Conservation (phyloP, 2,329 filamentous ascomycete genomes). For the Sporothrix euskadiensis region DNA sequence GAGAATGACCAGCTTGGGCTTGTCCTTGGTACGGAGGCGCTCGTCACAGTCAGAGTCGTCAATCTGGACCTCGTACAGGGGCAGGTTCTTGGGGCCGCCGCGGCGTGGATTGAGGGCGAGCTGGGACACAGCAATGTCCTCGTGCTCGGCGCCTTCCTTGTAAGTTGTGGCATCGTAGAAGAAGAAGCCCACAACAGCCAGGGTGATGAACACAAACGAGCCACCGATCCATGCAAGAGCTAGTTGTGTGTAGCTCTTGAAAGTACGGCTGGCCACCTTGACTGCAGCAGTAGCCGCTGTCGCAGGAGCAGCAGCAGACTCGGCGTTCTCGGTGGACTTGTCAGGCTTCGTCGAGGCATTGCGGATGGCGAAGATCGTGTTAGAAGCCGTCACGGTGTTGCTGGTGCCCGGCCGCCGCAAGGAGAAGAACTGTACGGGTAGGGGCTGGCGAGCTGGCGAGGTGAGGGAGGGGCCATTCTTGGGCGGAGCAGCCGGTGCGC, state of each 20-base stretch:
- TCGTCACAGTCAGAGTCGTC: conserved; percentile 87
- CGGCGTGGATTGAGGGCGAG: conserved; percentile 76
- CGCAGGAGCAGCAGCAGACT: background rate
- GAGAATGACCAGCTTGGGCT: conserved; percentile 88
- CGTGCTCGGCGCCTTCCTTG: conserved; percentile 63
- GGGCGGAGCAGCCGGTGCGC: background rate
- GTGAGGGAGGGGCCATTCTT: background rate
- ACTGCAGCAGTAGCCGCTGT: background rate
- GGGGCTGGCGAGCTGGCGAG: background rate
- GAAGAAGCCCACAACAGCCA: conserved; percentile 80
- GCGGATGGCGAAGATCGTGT: conserved; percentile 6
- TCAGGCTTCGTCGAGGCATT: conserved; percentile 26
- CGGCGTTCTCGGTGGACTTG: background rate
- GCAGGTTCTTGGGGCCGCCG: conserved; percentile 92
- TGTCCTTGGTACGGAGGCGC: conserved; percentile 73
- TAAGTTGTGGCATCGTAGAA: conserved; percentile 93
- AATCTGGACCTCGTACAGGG: conserved; percentile 82
- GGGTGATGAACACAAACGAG: conserved; percentile 69
- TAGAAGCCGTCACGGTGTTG: background rate
- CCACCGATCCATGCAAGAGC: conserved; percentile 72
- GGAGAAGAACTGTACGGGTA: conserved; percentile 19
- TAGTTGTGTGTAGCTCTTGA: conserved; percentile 61
- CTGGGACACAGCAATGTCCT: conserved; percentile 81
- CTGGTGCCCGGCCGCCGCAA: conserved; percentile 11
- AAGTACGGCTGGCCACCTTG: conserved; percentile 38